A percentile compares a stretch with the other conserved stretches of the same genome.
phyloP scores from a whole-genome alignment of 768 basidiomycete genomes.

The Russula sp. region DNA sequence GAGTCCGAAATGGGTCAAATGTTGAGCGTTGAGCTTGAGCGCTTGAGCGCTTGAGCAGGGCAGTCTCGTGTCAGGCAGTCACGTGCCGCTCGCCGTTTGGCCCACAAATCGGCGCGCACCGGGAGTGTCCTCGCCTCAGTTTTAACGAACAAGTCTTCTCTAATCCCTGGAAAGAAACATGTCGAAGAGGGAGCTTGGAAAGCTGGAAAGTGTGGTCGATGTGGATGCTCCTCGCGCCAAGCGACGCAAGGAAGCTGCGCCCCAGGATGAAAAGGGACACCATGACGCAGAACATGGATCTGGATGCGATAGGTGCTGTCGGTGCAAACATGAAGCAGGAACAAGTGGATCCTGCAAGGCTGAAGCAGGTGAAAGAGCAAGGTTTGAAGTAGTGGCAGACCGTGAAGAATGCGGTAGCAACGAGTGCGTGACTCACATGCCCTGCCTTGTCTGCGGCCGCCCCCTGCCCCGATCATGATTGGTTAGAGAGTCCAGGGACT shows the following conservation, averaged over 20 bases:
- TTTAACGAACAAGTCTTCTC: not conserved
- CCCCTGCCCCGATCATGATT: no score
- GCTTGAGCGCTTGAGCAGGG: no score
- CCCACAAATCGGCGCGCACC: not conserved
- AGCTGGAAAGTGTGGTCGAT: constrained; percentile 33
- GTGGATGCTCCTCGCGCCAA: constrained; percentile 43
- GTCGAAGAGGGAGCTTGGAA: constrained; percentile 47
- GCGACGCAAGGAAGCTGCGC: constrained; percentile 40
- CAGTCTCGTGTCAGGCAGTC: not conserved
- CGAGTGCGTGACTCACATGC: constrained; percentile 64
- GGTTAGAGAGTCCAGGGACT: no score
- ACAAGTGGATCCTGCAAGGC: constrained; percentile 22
- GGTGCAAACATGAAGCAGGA: constrained; percentile 27
- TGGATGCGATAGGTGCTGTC: constrained; percentile 26
- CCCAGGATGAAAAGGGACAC: constrained; percentile 35
- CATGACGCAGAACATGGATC: constrained; percentile 32
- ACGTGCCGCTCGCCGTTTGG: constrained; percentile 5
- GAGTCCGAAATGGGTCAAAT: no score
- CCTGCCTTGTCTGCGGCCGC: not conserved
- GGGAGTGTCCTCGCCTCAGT: constrained; percentile 6
- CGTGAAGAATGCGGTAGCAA: constrained; percentile 77
- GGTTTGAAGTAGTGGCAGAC: constrained; percentile 69
- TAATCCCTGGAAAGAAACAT: constrained; percentile 23
- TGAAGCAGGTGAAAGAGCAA: constrained; percentile 48
- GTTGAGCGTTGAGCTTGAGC: no score